phyloP scores from a whole-genome alignment of 75 land plant species.

The Selaginella moellendorffii region DNA sequence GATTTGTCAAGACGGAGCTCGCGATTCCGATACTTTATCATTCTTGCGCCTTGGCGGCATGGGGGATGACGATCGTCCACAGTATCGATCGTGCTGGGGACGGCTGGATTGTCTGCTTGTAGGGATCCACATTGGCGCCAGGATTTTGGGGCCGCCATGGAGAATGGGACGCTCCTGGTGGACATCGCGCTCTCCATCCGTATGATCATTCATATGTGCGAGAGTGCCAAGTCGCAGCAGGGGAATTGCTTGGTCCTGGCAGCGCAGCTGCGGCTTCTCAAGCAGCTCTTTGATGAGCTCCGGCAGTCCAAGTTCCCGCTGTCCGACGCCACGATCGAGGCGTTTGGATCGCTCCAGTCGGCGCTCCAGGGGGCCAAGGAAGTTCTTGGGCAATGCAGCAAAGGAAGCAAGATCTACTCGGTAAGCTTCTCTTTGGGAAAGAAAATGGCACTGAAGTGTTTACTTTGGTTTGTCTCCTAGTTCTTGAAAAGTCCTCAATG shows the following conservation, averaged over 20 bases:
- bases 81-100: too few species aligned
- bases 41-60: too few species aligned
- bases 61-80: too few species aligned
- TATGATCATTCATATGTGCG: not conserved
- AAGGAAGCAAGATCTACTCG: conserved; percentile 6
- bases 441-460: too few species aligned
- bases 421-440: conserved; percentile 11
- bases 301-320: not conserved
- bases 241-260: conserved; percentile 3
- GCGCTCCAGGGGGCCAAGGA: conserved; percentile 1
- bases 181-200: not conserved
- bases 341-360: not conserved
- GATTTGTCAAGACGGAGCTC: too few species aligned
- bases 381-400: not conserved
- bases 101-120: too few species aligned
- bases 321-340: not conserved
- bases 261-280: not conserved
- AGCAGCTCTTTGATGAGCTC: conserved; percentile 7
- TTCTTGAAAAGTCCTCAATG: not conserved
- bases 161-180: conserved; percentile 3
- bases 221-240: conserved; percentile 5
- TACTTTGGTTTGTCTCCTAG: not conserved
- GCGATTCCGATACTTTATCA: too few species aligned
- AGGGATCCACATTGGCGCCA: too few species aligned
- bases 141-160: not conserved